Base-by-base conservation (phyloP, 2,329 filamentous ascomycete genomes). In the Sporothrix humicola region DNA sequence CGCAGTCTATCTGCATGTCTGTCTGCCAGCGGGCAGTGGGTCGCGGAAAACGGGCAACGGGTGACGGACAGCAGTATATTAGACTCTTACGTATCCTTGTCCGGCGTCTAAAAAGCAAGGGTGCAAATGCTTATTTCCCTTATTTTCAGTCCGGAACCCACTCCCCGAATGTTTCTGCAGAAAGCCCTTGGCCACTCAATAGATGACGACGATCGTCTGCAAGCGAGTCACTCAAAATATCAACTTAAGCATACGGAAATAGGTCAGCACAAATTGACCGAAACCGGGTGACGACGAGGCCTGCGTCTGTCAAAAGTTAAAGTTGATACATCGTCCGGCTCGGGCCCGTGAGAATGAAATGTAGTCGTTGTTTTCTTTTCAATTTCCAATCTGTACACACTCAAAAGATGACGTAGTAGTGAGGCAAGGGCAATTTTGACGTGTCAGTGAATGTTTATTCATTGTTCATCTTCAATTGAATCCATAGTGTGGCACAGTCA, bases 41-140 rank as follows among this genome's bases (percentile, higher is more conserved):
- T 7, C 31, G 7, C 31, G 31, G 31, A 37, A 37, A 37, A 37
- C 7, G 31, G 31, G 31, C 31, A 37, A 37, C 31, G 23, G 23
- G 23, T 26, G 58, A 42, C 58, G 26, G 31, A 15, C 12, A 17
- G 31, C 15, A 42, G 31, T 42, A 61, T 8, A 61, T 61, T 61
- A 37, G 58, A 8, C 26, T 61, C 26, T 61, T 61, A 42, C 58
- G 58, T 42, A 61, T 26, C 58, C 4, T 42, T 61, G 58, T 61
- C 58, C 58, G 31, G 31, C 7, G 58, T 61, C 2, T 26, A 26
- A 26, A 26, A 26, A 26, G 23, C 12, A 42, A 61, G 26, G 26
- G 15, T 7, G 31, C 31, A 37, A 37, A 37, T 37, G 31, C 31
- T 37, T 37, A 37, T 37, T 37, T 37, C 3, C 23, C 23, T 37